phyloP scores from a whole-genome alignment of 73 alveolate species.

The Paraurostyla sp. region DNA sequence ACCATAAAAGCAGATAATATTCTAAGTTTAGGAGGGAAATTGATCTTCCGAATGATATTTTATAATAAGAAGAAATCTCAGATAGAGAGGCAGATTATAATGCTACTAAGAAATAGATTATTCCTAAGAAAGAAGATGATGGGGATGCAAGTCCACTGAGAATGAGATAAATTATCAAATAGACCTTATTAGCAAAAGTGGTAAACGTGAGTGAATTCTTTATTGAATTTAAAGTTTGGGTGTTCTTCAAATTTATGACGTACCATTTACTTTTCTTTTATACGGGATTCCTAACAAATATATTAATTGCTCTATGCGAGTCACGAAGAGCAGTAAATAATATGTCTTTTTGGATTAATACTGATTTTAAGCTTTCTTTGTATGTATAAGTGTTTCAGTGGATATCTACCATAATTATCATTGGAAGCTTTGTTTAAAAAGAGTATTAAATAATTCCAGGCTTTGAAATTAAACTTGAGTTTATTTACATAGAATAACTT shows the following conservation, averaged over 20 bases:
- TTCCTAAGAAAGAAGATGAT: too few relatives aligned
- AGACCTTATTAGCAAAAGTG: neutral
- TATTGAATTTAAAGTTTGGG: too few relatives aligned
- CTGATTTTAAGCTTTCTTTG: neutral
- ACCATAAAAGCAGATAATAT: too few relatives aligned
- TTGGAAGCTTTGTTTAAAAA: neutral
- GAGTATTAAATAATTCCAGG: neutral
- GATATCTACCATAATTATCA: neutral
- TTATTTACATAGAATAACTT: conserved; percentile 4
- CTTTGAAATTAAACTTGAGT: neutral
- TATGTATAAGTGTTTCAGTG: neutral
- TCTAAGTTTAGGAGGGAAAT: too few relatives aligned
- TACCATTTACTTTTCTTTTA: neutral
- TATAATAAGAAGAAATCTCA: too few relatives aligned
- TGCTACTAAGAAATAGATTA: too few relatives aligned
- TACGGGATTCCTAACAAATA: neutral
- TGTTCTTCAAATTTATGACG: neutral
- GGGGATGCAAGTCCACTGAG: too few relatives aligned
- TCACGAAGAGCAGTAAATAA: neutral
- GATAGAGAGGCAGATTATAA: too few relatives aligned
- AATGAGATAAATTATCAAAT: too few relatives aligned
- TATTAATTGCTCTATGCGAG: neutral
- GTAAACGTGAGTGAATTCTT: neutral
- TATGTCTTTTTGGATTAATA: neutral
- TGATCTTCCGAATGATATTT: too few relatives aligned